Base-by-base conservation (phyloP, 768 basidiomycete species). In the Coprinopsis cinerea region DNA sequence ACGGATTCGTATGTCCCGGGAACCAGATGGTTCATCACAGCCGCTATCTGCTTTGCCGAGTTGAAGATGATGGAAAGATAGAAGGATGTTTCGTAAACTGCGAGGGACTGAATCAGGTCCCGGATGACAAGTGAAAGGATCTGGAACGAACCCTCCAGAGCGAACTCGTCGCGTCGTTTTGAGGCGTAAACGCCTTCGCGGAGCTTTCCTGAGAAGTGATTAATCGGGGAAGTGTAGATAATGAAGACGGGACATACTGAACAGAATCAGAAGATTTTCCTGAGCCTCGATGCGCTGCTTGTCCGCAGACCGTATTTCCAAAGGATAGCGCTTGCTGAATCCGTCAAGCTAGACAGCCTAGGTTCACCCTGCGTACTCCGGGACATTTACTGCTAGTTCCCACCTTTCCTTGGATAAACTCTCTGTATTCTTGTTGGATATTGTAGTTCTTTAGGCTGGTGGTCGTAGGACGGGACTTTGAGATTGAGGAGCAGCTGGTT, bases 21-120 rank as follows among this genome's bases (percentile, higher is more conserved):
- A 23, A 87, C 61, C 22, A 89, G 73, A 55, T 78, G 76, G 1
- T 79, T 74, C 27, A 85, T 69, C 51, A 85, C 75, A 15, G 84
- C 76, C 5, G 75, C 74, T 2, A 79, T 77, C 64, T 89, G 85
- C 32, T 72, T 70, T 0, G 79, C 72, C 0, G 78, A 77, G 42
- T 75, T 70, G 67, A 88, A 89, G 25, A 86, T 55, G 23, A 78
- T 67, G 22, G 85, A 75, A 25, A 88, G 71, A 61, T 74, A 78
- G 18, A 88, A 68, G 0, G 88, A 90, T 3, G 77, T 85, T 65
- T 90, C 83, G 60, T 87, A 88, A 1, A 78, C 88, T 89, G 57
- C 43, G 27, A n/a, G 25, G 24, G 22, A 43, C 15, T 34, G n/a
- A 47, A 23, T 24, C n/a, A 24, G 37, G 34, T 17, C 27, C 26